Evolutionary conservation across 1,139 yeast species (phyloP).

Genomic region (Saccharomyces hybrid): DNA sequence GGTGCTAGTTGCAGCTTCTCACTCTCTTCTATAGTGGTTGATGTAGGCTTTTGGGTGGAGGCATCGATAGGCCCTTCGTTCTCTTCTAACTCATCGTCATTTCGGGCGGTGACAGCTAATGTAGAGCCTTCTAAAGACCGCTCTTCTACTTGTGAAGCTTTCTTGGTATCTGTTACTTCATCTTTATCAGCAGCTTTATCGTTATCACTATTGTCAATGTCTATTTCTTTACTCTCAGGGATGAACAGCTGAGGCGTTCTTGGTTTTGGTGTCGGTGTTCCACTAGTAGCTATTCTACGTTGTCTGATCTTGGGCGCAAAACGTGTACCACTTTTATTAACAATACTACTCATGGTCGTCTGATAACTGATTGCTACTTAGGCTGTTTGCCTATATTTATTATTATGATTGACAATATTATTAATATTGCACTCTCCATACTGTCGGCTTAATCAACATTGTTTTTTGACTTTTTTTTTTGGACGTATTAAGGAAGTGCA

Average conservation of each 20-base stretch:
- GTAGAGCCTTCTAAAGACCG: neutral
- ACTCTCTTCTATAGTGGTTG: constrained; percentile 1
- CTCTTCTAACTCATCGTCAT: neutral
- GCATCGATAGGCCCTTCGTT: constrained; percentile 10
- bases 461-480: neutral
- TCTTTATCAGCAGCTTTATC: constrained; percentile 5
- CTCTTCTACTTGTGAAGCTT: neutral
- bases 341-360: constrained; percentile 30
- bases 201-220: constrained; percentile 2
- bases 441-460: neutral
- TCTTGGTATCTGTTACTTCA: neutral
- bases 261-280: constrained; percentile 5
- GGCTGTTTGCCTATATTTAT: neutral
- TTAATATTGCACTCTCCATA: neutral
- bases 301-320: constrained; percentile 36
- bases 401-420: neutral
- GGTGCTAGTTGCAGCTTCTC: neutral
- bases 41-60: constrained; percentile 6
- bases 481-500: neutral
- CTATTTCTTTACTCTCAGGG: constrained; percentile 4
- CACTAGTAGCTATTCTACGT: constrained; percentile 28
- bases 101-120: neutral
- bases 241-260: neutral
- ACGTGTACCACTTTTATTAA: constrained; percentile 36
- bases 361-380: neutral